Percentiles rank a stretch among this genome's conserved stretches.
Conservation (phyloP, 2,329 filamentous ascomycete genomes). For the Colletotrichum cordylinicola region DNA sequence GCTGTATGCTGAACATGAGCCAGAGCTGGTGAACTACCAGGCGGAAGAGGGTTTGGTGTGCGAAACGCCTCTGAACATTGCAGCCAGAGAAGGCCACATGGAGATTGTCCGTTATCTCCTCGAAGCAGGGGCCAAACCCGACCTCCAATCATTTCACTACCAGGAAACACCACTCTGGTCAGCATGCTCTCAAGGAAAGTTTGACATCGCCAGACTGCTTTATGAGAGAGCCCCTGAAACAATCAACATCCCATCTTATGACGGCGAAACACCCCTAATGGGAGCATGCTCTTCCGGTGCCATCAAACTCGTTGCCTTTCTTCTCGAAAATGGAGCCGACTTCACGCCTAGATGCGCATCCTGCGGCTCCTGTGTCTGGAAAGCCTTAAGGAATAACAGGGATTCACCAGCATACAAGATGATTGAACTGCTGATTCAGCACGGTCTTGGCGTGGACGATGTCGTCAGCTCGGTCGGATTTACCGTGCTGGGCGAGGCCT, state of each 20-base stretch:
- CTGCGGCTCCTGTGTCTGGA: slow-evolving; percentile 17
- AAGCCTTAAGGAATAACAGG: slow-evolving; percentile 2
- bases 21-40: slow-evolving; percentile 24
- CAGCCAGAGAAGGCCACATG: slow-evolving; percentile 11
- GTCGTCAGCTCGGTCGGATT: slow-evolving; percentile 15
- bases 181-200: slow-evolving; percentile 15
- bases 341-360: background rate
- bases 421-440: slow-evolving; percentile 20
- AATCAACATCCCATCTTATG: slow-evolving; percentile 14
- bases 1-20: slow-evolving; percentile 25
- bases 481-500: slow-evolving; percentile 24
- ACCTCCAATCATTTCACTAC: slow-evolving; percentile 8
- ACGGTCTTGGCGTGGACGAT: slow-evolving; percentile 25
- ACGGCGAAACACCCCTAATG: slow-evolving; percentile 23
- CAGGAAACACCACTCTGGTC: slow-evolving; percentile 24
- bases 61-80: slow-evolving; percentile 24
- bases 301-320: slow-evolving; percentile 14
- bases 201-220: slow-evolving; percentile 23
- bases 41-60: slow-evolving; percentile 8
- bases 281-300: slow-evolving; percentile 19
- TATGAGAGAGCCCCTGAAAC: slow-evolving; percentile 24
- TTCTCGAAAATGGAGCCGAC: slow-evolving; percentile 26
- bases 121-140: slow-evolving; percentile 23
- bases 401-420: slow-evolving; percentile 6
- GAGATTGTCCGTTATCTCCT: slow-evolving; percentile 24